Base-by-base conservation (phyloP, 345 rosid genomes). In the Raphanus raphanistrum region DNA sequence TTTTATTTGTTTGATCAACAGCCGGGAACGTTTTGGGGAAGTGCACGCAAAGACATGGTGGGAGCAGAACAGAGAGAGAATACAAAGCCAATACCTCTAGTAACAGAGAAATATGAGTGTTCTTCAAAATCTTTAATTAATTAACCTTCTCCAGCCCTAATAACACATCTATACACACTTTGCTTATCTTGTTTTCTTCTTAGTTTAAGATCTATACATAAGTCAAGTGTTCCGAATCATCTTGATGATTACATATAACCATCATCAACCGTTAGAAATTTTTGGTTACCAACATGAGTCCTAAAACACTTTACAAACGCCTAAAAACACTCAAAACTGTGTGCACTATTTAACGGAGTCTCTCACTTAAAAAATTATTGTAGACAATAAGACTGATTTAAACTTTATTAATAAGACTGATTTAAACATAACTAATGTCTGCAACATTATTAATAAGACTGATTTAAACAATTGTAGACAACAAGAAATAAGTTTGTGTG, bases 1-100 rank as follows among this genome's bases (percentile, higher is more conserved):
- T 5, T 54, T 12, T 50, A 6, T 62, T 12, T 43, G 17, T 61
- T 61, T 31, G 35, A 4, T 60, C 5, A 68, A 70, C 93, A 94
- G 98, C 85, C 98, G 98, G 0, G 98, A 94, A 83, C 82, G 71
- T 68, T 94, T 94, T 11, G 98, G 97, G 58, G 97, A 92, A 81
- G 91, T 92, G 76, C 87, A 90, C 3, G 98, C 98, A n/a, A 94
- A 92, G 88, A 68, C 48, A 33, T 94, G 98, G 98, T 94, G 98
- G 98, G 98, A 94, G 79, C 90, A 92, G 84, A 94, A 94, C 84
- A 88, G 97, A 77, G 98, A 90, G 55, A 90, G 98, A 83, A 94
- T 94, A 92, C 98, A 94, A 84, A 68, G 88, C 76, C 97, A 90
- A 71, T 94, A 94, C 84, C 92, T 94, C 74, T 94, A 81, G 75